phyloP scores from a whole-genome alignment of 371 early-diverging fungal species.

The Catenaria anguillulae region DNA sequence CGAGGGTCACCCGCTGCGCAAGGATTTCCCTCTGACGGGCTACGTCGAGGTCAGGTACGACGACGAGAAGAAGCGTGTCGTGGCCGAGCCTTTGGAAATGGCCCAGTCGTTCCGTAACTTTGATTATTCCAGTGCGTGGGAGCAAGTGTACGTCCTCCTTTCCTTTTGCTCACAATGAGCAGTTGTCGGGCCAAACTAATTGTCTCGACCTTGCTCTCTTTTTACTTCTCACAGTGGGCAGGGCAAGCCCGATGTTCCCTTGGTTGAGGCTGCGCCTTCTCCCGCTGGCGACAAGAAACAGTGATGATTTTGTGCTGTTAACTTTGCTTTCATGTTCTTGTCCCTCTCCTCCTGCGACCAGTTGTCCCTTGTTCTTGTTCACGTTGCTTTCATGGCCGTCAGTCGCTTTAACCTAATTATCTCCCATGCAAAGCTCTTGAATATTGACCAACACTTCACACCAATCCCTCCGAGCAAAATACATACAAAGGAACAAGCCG shows the following conservation, averaged over 20 bases:
- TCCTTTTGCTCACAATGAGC: no score
- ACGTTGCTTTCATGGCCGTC: no score
- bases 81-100: slow-evolving; percentile 87
- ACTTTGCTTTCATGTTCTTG: no score
- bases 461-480: no score
- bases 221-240: neutral
- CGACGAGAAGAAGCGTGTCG: slow-evolving; percentile 94
- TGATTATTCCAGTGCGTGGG: slow-evolving; percentile 79
- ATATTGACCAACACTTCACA: no score
- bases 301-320: no score
- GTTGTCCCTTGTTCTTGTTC: no score
- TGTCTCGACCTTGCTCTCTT: neutral
- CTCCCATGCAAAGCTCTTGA: no score
- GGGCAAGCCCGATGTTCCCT: neutral
- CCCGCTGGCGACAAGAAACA: no score
- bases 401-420: no score
- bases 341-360: no score
- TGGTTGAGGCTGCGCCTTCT: neutral
- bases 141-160: slow-evolving; percentile 27
- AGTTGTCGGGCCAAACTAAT: neutral
- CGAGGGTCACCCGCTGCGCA: slow-evolving; percentile 92
- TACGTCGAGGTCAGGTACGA: slow-evolving; percentile 93
- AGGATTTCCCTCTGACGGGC: slow-evolving; percentile 95
- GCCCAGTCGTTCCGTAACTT: slow-evolving; percentile 94
- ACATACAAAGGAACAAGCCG: no score